These are phyloP conservation scores for Hanseniaspora clermontiae DNA, from an alignment of 805 yeast genomes.

Conservation along the genomic window DNA sequence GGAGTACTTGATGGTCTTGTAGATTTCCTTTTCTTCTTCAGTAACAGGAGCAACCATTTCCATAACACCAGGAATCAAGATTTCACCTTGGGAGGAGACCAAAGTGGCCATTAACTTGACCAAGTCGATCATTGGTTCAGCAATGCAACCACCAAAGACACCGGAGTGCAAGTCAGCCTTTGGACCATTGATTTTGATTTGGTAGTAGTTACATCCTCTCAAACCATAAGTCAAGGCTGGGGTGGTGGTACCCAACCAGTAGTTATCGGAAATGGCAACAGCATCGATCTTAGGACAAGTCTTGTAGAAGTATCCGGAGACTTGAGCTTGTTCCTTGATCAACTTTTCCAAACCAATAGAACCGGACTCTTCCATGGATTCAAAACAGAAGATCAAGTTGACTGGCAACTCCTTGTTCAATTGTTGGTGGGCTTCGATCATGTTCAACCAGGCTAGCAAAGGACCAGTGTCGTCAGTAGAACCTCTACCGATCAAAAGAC, in stretches of 20 bases:
- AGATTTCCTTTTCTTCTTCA: slow-evolving; percentile 60
- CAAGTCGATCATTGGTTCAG: slow-evolving; percentile 94
- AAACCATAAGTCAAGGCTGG: slow-evolving; percentile 96
- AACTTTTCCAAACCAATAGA: slow-evolving; percentile 80
- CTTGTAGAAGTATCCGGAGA: slow-evolving; percentile 17
- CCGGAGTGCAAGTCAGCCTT: slow-evolving; percentile 97
- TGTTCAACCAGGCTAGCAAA: slow-evolving; percentile 91
- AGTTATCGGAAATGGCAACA: slow-evolving; percentile 91
- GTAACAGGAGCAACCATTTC: slow-evolving; percentile 95
- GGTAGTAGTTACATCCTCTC: slow-evolving; percentile 92
- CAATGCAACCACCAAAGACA: slow-evolving; percentile 90
- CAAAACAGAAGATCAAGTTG: slow-evolving; percentile 82
- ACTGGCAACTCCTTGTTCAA: slow-evolving; percentile 84
- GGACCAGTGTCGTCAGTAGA: slow-evolving; percentile 98
- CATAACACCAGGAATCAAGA: slow-evolving; percentile 71
- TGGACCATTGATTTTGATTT: slow-evolving; percentile 73
- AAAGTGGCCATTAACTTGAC: slow-evolving; percentile 61
- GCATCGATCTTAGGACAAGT: slow-evolving; percentile 87
- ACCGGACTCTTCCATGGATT: slow-evolving; percentile 99
- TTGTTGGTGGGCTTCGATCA: slow-evolving; percentile 77
- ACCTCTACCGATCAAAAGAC: slow-evolving; percentile 78
- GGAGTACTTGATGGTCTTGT: slow-evolving; percentile 75
- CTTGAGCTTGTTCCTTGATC: slow-evolving; percentile 61
- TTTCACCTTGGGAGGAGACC: slow-evolving; percentile 72
- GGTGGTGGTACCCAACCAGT: slow-evolving; percentile 95